Percentiles rank a stretch among this genome's conserved stretches.
Evolutionary conservation across 805 yeast species (phyloP).

Genomic region (Saccharomycopsis sp.): DNA sequence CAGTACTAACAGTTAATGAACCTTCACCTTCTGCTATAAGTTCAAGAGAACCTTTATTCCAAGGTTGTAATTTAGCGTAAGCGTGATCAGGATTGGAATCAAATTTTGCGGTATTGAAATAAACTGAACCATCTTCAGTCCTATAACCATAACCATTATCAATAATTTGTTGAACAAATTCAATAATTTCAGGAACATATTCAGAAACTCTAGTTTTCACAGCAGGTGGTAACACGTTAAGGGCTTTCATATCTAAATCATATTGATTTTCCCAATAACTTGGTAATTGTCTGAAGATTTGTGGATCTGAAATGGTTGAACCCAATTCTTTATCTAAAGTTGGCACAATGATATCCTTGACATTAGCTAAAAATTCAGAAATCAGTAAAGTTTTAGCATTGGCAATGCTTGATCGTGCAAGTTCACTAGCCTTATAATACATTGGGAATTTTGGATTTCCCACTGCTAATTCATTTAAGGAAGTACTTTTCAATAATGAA

Average conservation of each 20-base stretch:
- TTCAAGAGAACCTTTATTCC: slow-evolving; percentile 88
- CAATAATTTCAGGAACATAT: slow-evolving; percentile 86
- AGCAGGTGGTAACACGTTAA: slow-evolving; percentile 80
- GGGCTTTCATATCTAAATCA: slow-evolving; percentile 75
- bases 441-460: slow-evolving; percentile 80
- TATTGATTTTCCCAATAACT: slow-evolving; percentile 84
- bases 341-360: slow-evolving; percentile 75
- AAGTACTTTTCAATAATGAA: slow-evolving; percentile 45
- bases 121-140: slow-evolving; percentile 88
- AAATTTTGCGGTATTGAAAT: slow-evolving; percentile 82
- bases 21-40: slow-evolving; percentile 95
- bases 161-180: slow-evolving; percentile 68
- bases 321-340: slow-evolving; percentile 68
- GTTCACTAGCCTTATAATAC: slow-evolving; percentile 59
- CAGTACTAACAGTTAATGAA: slow-evolving; percentile 36
- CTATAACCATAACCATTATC: slow-evolving; percentile 77
- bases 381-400: slow-evolving; percentile 23
- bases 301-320: slow-evolving; percentile 73
- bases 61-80: slow-evolving; percentile 95
- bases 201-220: slow-evolving; percentile 93
- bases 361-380: slow-evolving; percentile 37
- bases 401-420: slow-evolving; percentile 43
- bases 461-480: slow-evolving; percentile 43
- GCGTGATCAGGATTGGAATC: slow-evolving; percentile 66
- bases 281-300: slow-evolving; percentile 73